A percentile compares a stretch with the other conserved stretches of the same genome.
Conservation (phyloP, 2,329 filamentous ascomycete genomes). For the Fusarium irregulare region DNA sequence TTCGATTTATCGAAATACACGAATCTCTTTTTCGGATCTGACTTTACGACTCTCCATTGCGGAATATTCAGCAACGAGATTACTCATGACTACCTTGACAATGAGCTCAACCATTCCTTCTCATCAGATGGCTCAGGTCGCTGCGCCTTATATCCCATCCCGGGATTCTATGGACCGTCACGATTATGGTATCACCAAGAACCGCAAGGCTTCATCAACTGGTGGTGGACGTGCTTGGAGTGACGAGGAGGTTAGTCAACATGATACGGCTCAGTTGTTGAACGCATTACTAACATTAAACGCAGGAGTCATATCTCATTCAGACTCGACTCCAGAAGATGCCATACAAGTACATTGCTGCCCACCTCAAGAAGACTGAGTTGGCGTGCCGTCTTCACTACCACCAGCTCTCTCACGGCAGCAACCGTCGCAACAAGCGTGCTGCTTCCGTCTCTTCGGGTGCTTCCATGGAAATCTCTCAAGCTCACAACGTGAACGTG, state of each 20-base stretch:
- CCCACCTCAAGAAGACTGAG: constrained; percentile 87
- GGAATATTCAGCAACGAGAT: constrained; percentile 32
- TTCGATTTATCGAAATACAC: constrained; percentile 31
- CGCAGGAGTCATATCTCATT: constrained; percentile 82
- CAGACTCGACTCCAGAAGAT: constrained; percentile 88
- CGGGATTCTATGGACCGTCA: constrained; percentile 68
- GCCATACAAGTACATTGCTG: constrained; percentile 90
- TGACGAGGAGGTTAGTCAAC: constrained; percentile 77
- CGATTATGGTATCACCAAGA: constrained; percentile 71
- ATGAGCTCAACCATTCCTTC: constrained; percentile 59
- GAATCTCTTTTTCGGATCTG: constrained; percentile 27
- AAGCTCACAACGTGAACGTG: constrained; percentile 57
- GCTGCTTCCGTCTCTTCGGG: constrained; percentile 76
- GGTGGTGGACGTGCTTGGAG: constrained; percentile 86
- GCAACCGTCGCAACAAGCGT: constrained; percentile 83
- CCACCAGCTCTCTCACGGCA: constrained; percentile 85
- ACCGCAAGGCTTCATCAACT: constrained; percentile 74
- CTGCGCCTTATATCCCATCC: constrained; percentile 61
- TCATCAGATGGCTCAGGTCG: constrained; percentile 59
- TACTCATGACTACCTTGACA: constrained; percentile 36
- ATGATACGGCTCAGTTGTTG: not conserved
- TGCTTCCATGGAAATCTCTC: constrained; percentile 63
- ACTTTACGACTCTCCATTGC: constrained; percentile 25
- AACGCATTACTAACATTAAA: constrained; percentile 27
- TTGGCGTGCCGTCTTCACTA: constrained; percentile 88